Evolutionary conservation across 108 stramenopile genomes (phyloP).

Genomic region (Cyclotella atomus): DNA sequence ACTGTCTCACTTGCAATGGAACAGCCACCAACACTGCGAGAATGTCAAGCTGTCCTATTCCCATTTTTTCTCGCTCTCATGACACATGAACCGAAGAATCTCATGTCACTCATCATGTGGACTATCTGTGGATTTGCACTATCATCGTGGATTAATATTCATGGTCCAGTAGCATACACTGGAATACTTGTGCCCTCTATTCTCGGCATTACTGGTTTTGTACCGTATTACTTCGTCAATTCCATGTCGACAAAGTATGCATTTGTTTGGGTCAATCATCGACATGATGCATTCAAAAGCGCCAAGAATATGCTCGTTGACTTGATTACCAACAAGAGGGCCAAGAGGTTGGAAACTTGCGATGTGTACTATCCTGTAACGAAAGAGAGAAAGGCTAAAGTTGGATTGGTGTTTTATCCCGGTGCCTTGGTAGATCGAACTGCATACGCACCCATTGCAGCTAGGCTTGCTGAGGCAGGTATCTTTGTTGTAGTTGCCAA

Average conservation of each 20-base stretch:
- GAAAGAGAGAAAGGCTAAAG: constrained; percentile 22
- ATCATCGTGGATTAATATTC: background rate
- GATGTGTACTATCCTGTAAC: constrained; percentile 55
- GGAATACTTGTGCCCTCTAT: constrained; percentile 6
- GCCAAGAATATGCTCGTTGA: constrained; percentile 49
- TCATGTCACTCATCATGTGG: constrained; percentile 1
- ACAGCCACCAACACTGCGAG: background rate
- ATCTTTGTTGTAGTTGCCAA: constrained; percentile 61
- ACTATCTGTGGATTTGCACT: background rate
- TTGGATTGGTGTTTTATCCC: constrained; percentile 65
- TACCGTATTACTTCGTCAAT: constrained; percentile 31
- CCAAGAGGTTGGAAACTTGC: constrained; percentile 50
- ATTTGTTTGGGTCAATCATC: constrained; percentile 20
- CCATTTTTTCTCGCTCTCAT: background rate
- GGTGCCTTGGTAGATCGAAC: constrained; percentile 64
- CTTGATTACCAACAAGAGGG: constrained; percentile 36
- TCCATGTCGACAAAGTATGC: constrained; percentile 11
- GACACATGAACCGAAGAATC: background rate
- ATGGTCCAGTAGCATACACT: background rate
- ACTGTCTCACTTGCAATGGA: background rate
- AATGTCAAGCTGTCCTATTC: background rate
- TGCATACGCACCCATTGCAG: constrained; percentile 65
- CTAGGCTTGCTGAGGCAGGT: constrained; percentile 57
- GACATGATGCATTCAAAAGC: constrained; percentile 52
- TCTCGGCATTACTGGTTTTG: constrained; percentile 1